Percentiles rank a stretch among this genome's conserved stretches.
Conservation (phyloP, 2,329 filamentous ascomycete genomes). For the Lomentospora prolificans region DNA sequence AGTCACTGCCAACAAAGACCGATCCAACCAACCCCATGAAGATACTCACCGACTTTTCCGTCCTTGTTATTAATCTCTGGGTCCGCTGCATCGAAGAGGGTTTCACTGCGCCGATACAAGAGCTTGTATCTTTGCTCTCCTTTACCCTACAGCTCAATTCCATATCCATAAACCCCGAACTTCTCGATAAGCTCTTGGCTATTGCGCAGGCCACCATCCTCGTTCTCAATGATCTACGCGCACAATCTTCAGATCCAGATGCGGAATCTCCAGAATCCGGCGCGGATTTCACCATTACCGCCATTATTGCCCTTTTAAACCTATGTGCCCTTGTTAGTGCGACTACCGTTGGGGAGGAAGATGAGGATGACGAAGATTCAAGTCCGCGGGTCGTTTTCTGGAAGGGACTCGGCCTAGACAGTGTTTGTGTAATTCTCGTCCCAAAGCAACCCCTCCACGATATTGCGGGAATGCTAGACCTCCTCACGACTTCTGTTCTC, state of each 20-base stretch:
- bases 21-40: constrained; percentile 36
- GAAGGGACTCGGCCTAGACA: constrained; percentile 55
- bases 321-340: constrained; percentile 2
- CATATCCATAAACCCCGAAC: constrained; percentile 44
- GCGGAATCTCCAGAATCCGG: neutral
- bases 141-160: constrained; percentile 56
- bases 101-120: constrained; percentile 51
- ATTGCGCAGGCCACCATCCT: constrained; percentile 49
- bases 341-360: constrained; percentile 13
- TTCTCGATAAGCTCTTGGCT: constrained; percentile 47
- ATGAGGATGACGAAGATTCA: constrained; percentile 14
- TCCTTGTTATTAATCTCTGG: constrained; percentile 59
- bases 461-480: constrained; percentile 52
- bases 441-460: constrained; percentile 55
- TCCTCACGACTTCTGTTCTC: constrained; percentile 58
- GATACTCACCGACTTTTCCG: constrained; percentile 55
- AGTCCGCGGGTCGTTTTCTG: constrained; percentile 44
- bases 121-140: constrained; percentile 54
- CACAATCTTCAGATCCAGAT: neutral
- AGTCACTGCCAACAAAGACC: constrained; percentile 52
- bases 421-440: constrained; percentile 57
- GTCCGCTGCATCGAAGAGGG: constrained; percentile 54
- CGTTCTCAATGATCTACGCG: constrained; percentile 46
- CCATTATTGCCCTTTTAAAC: constrained; percentile 7
- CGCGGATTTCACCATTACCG: neutral